Percentiles rank a stretch among this genome's conserved stretches.
phyloP scores from a whole-genome alignment of 306 rosid genomes.

The Phaseolus lunatus region DNA sequence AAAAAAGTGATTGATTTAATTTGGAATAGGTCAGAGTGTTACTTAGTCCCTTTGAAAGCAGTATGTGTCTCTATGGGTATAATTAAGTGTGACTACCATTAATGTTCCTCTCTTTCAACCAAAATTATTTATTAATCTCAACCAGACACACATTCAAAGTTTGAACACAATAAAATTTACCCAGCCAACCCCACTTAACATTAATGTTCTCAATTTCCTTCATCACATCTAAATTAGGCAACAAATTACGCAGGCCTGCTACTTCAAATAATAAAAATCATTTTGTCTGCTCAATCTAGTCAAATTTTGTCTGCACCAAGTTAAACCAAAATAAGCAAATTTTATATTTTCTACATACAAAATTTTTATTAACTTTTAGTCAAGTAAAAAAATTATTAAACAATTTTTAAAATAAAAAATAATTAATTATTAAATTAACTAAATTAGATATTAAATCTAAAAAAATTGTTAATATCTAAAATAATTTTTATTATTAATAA shows the following conservation, averaged over 20 bases:
- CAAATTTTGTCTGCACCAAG: not conserved
- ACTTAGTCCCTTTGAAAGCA: not conserved
- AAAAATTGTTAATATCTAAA: no score
- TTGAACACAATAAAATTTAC: not conserved
- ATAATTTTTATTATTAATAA: no score
- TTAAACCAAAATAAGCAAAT: not conserved
- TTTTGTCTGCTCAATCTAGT: not conserved
- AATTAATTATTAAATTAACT: no score
- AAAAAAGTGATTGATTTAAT: no score
- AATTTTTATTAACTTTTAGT: no score
- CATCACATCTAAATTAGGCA: not conserved
- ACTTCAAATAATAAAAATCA: not conserved
- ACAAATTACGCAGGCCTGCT: not conserved
- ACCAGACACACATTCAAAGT: not conserved
- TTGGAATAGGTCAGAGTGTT: no score
- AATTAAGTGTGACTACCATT: not conserved
- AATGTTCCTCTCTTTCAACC: not conserved
- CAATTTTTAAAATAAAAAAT: no score
- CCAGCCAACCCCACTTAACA: not conserved
- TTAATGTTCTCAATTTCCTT: not conserved
- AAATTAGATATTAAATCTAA: no score
- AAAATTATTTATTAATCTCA: not conserved
- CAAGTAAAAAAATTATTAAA: no score
- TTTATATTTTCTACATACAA: no score
- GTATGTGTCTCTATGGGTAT: not conserved